Evolutionary conservation across 2,329 filamentous ascomycete genomes (phyloP), one percentile per base, ranked within the genome.

Genomic region (Dothideomycetes sp.): DNA sequence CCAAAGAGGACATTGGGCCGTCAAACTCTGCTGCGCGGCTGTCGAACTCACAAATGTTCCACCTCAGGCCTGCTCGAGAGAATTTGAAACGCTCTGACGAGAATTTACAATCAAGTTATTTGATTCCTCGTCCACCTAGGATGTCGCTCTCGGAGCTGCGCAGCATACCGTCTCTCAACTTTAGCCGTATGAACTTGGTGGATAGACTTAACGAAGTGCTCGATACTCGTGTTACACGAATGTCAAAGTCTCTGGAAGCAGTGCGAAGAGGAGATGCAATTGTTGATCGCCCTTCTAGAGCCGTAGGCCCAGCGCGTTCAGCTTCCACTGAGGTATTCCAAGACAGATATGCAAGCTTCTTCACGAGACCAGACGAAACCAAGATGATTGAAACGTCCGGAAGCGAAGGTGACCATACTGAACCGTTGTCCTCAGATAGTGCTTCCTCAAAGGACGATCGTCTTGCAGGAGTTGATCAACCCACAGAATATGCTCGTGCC

Each of bases 151-250:
- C 49, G 11, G 60, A 64, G 30, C 57, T 57, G 28, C 57, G 61
- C 40, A 58, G 62, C 11, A 55, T 71, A 20, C 67, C 67, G 11
- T 67, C 64, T 6, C 56, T 71, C 45, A 63, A 68, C 45, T 70
- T 70, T 53, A 70, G 67, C 44, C 58, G 58, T 6, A 62, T 64
- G 49, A 60, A 69, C 47, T 51, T 70, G 32, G 57, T 69, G 38
- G 61, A 64, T 28, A 66, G 63, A 49, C 48, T 70, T 20, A 64
- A 65, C 22, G 63, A 67, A 28, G 65, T 61, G 13, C 49, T 68
- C 16, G 64, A 64, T 10, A 33, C 37, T 8, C 28, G 33, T 5
- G 25, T 40, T 11, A 48, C 59, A 17, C 60, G 58, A 7, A 48
- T 56, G 5, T 58, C 58, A 5, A 56, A 59, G 32, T 67, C 64